Evolutionary conservation across 2,329 filamentous ascomycete genomes (phyloP).

Genomic region (Nigrograna mackinnonii): DNA sequence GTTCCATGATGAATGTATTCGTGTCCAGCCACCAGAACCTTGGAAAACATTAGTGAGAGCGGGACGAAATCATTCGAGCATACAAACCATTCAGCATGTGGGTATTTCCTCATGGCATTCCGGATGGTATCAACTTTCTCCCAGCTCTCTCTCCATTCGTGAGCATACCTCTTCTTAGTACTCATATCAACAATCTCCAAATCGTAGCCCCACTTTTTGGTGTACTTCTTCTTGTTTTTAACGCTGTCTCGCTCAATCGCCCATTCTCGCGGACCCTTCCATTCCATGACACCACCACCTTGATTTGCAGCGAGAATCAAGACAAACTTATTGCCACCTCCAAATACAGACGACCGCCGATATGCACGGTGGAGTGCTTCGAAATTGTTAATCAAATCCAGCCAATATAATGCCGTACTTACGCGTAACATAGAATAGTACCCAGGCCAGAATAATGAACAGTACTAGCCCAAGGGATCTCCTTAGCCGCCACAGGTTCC

Average conservation of each 20-base stretch:
- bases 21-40: constrained; percentile 99
- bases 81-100: constrained; percentile 89
- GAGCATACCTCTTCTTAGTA: constrained; percentile 96
- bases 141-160: constrained; percentile 99
- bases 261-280: constrained; percentile 97
- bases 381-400: constrained; percentile 11
- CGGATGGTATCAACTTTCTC: constrained; percentile 96
- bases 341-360: constrained; percentile 72
- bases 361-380: constrained; percentile 64
- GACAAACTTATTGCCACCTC: constrained; percentile 88
- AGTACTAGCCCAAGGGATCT: constrained; percentile 64
- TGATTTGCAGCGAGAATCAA: constrained; percentile 92
- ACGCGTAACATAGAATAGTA: constrained; percentile 75
- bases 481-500: constrained; percentile 67
- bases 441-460: constrained; percentile 62
- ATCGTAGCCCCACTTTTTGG: constrained; percentile 87
- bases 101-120: constrained; percentile 88
- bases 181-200: constrained; percentile 98
- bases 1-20: constrained; percentile 98
- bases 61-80: neutral
- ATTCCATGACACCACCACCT: constrained; percentile 97
- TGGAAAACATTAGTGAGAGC: constrained; percentile 29
- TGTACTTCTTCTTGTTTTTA: constrained; percentile 91
- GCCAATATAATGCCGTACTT: constrained; percentile 47
- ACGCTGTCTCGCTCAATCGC: constrained; percentile 96